Percentiles rank a stretch among this genome's conserved stretches.
Evolutionary conservation across 371 early-diverging fungal species (phyloP).

Genomic region (Gilbertella persicaria): DNA sequence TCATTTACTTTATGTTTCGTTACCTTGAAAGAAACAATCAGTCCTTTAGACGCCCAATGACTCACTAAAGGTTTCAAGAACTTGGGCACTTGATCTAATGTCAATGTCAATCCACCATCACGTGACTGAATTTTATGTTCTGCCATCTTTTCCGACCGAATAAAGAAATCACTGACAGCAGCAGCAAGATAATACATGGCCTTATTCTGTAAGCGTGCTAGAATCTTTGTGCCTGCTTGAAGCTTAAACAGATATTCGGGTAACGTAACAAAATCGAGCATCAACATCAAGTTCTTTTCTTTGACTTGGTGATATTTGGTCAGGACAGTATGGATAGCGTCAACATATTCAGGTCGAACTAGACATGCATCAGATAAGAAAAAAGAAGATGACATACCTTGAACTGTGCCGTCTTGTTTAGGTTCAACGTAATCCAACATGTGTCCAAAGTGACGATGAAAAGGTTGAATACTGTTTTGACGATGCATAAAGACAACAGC

Average conservation of each 20-base stretch:
- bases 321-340: constrained; percentile 64
- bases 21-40: constrained; percentile 96
- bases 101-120: constrained; percentile 79
- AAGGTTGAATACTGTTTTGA: constrained; percentile 92
- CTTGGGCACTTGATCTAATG: constrained; percentile 96
- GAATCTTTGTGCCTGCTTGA: constrained; percentile 67
- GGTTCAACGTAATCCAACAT: constrained; percentile 80
- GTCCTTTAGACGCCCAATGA: constrained; percentile 85
- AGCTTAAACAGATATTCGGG: constrained; percentile 92
- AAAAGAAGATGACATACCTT: constrained; percentile 39
- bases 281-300: constrained; percentile 64
- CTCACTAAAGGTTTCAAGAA: constrained; percentile 90
- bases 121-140: constrained; percentile 97
- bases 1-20: not conserved
- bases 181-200: constrained; percentile 97
- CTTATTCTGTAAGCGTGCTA: constrained; percentile 64
- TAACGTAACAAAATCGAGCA: constrained; percentile 88
- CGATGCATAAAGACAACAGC: constrained; percentile 96
- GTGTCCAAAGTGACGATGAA: constrained; percentile 88
- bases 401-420: constrained; percentile 57
- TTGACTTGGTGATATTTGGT: constrained; percentile 62
- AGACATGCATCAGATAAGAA: not conserved
- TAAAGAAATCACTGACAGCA: constrained; percentile 97
- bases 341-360: constrained; percentile 64
- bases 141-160: constrained; percentile 85